phyloP scores from a whole-genome alignment of 1,284 basidiomycete species.

The Marasmius tenuissimus region DNA sequence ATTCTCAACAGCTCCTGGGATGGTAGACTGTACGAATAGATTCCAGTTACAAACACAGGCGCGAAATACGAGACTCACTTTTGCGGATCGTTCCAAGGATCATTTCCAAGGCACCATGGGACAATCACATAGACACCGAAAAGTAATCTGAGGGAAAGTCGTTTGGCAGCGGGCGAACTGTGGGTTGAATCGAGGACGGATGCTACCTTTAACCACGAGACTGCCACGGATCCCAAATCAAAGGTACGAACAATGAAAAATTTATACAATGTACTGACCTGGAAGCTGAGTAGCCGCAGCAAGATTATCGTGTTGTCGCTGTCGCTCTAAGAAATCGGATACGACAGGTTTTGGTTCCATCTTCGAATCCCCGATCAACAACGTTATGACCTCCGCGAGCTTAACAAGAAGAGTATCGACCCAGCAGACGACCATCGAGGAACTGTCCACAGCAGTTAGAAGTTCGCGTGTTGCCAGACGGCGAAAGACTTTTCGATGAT shows the following conservation, averaged over 20 bases:
- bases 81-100: constrained; percentile 17
- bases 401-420: constrained; percentile 60
- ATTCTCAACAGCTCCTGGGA: constrained; percentile 12
- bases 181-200: constrained; percentile 43
- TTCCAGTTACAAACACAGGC: neutral
- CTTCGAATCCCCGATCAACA: constrained; percentile 31
- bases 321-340: constrained; percentile 29
- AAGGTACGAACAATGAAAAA: neutral
- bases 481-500: constrained; percentile 47
- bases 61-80: neutral
- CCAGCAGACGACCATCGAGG: constrained; percentile 53
- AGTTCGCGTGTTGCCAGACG: constrained; percentile 35
- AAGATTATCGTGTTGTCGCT: constrained; percentile 49
- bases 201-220: constrained; percentile 48
- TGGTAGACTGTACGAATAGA: neutral
- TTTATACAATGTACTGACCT: constrained; percentile 36
- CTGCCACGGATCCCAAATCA: constrained; percentile 30
- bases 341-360: constrained; percentile 21
- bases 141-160: constrained; percentile 52
- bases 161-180: constrained; percentile 58
- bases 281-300: constrained; percentile 66
- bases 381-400: constrained; percentile 41
- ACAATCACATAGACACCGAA: constrained; percentile 56
- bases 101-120: constrained; percentile 33
- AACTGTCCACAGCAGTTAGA: constrained; percentile 11